Conservation (phyloP, 2,329 filamentous ascomycete genomes). For the Fusarium graminum region DNA sequence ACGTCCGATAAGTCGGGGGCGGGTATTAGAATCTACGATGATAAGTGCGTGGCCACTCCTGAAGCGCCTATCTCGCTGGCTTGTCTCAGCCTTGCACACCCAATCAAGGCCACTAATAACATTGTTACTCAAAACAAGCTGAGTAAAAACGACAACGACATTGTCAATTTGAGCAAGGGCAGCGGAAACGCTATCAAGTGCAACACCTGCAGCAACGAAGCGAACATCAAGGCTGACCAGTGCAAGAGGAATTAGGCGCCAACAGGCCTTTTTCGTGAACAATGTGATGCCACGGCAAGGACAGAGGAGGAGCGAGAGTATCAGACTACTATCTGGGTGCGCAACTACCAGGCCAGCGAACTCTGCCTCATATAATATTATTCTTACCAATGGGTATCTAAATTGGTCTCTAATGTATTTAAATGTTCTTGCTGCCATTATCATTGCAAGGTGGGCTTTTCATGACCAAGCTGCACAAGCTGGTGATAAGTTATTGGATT, state of each 20-base stretch:
- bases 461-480: too few species aligned
- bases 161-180: slow-evolving; percentile 32
- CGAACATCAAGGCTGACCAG: slow-evolving; percentile 19
- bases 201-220: slow-evolving; percentile 39
- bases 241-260: slow-evolving; percentile 12
- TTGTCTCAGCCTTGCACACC: slow-evolving; percentile 30
- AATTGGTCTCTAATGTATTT: too few species aligned
- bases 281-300: neutral
- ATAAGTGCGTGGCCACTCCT: slow-evolving; percentile 23
- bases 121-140: slow-evolving; percentile 49
- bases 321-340: neutral
- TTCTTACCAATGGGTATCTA: too few species aligned
- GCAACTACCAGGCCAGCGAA: too few species aligned
- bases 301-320: neutral
- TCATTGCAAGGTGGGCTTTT: too few species aligned
- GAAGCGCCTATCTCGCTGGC: slow-evolving; percentile 4
- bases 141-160: slow-evolving; percentile 49
- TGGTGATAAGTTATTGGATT: too few species aligned
- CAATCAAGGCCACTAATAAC: slow-evolving; percentile 46
- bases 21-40: slow-evolving; percentile 48
- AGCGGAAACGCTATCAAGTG: slow-evolving; percentile 46
- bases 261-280: neutral
- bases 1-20: slow-evolving; percentile 27
- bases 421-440: too few species aligned
- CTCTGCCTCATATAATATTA: too few species aligned